These are phyloP conservation scores for Colletotrichum magnum DNA, from an alignment of 2,329 filamentous ascomycete genomes.

Conservation along the genomic window DNA sequence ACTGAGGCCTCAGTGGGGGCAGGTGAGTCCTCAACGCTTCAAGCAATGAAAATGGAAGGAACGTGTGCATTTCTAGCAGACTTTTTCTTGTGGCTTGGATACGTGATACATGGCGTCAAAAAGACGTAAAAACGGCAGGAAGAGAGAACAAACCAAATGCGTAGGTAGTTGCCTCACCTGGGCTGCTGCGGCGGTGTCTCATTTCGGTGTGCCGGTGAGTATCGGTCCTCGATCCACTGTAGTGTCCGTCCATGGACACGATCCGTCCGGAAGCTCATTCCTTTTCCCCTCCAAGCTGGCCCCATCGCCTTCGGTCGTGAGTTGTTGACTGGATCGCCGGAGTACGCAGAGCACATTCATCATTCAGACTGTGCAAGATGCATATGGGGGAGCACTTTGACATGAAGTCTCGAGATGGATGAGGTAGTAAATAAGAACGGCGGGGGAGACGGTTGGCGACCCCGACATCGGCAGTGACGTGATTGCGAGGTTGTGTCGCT, in stretches of 20 bases:
- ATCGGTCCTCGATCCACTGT: not conserved
- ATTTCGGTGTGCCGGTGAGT: not conserved
- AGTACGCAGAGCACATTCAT: not conserved
- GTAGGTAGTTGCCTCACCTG: not conserved
- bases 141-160: not conserved
- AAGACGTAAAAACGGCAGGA: not conserved
- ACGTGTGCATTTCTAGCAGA: not conserved
- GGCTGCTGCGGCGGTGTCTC: conserved; percentile 1
- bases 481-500: conserved; percentile 36
- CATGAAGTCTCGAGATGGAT: not conserved
- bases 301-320: not conserved
- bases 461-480: conserved; percentile 41
- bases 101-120: not conserved
- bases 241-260: not conserved
- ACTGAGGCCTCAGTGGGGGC: not conserved
- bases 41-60: not conserved
- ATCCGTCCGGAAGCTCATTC: not conserved
- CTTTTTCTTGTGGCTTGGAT: not conserved
- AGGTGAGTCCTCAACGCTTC: not conserved
- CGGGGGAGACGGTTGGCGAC: conserved; percentile 2
- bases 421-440: conserved; percentile 5
- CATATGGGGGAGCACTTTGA: not conserved
- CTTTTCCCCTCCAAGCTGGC: not conserved
- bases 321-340: not conserved
- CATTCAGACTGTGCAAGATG: not conserved